Evolutionary conservation across 75 land plant genomes (phyloP).

Genomic region (Isoetes taiwanensis): DNA sequence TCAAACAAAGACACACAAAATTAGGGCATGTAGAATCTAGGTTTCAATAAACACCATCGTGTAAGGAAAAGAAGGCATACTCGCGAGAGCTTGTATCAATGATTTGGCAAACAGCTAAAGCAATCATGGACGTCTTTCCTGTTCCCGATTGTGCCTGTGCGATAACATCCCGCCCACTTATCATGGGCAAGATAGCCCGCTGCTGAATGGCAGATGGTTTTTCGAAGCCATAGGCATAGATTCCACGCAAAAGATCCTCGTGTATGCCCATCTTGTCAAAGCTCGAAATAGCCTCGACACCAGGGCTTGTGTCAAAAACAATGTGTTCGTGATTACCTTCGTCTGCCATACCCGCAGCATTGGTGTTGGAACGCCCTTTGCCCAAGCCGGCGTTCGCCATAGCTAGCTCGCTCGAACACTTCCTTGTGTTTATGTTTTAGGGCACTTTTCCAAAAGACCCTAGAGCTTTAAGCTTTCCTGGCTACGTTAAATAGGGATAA

Average conservation of each 20-base stretch:
- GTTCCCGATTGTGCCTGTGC: conserved; percentile 99
- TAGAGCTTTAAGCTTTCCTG: too few relatives aligned
- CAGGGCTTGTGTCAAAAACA: conserved; percentile 77
- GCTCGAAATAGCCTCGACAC: conserved; percentile 55
- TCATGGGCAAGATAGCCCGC: conserved; percentile 79
- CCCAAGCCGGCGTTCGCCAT: background rate
- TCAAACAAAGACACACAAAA: background rate
- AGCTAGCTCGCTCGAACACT: background rate
- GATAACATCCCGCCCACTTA: conserved; percentile 74
- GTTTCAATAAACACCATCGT: background rate
- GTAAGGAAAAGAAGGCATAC: conserved; percentile 26
- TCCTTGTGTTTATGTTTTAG: too few relatives aligned
- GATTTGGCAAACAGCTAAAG: conserved; percentile 78
- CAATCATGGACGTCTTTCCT: conserved; percentile 96
- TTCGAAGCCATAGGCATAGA: conserved; percentile 84
- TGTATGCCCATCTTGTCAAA: conserved; percentile 89
- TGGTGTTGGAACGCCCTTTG: conserved; percentile 12
- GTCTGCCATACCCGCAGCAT: conserved; percentile 26
- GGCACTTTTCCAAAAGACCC: too few relatives aligned
- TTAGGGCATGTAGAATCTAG: background rate
- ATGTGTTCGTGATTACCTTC: conserved; percentile 23
- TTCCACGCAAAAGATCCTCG: conserved; percentile 77
- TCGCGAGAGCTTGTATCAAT: conserved; percentile 63
- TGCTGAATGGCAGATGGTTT: conserved; percentile 98
- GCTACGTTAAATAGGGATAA: too few relatives aligned